Evolutionary conservation across 192 early-diverging fungal genomes (phyloP), one percentile per base, ranked within the genome.

Genomic region (Coemansia sp.): DNA sequence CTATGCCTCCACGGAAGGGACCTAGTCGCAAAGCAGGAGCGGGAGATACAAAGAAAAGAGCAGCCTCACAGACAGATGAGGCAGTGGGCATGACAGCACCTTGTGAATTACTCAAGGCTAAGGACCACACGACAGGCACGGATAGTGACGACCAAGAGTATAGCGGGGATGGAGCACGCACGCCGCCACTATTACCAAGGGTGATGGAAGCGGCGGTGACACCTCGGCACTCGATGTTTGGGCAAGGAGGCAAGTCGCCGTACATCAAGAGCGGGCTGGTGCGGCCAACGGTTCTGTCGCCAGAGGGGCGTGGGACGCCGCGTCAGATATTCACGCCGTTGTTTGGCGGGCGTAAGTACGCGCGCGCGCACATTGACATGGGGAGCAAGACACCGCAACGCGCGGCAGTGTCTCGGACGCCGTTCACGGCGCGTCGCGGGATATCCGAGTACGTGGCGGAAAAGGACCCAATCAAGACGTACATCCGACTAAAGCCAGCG

Each of bases 391-490:
- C 67, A 9, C 8, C 21, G 24, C 56, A 38, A 1, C 62, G 62
- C 6, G 39, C 62, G 4, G 61, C 63, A 3, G 71, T 82, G 40
- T 64, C 80, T 3, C 37, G 36, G 34, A 82, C 80, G 44, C 80
- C 80, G n/a, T 82, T 62, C 41, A 77, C 80, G 15, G 74, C 74
- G 15, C 39, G 41, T 32, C 67, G 74, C 0, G 67, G 38, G 0
- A 76, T 76, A 5, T 58, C 66, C 0, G 63, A 65, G 9, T 76
- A 82, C 44, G 62, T 63, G 48, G 80, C 63, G 0, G 80, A 73
- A 15, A 62, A 57, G 52, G 80, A 82, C 34, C 80, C 80, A 0
- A 82, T 82, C 34, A 63, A 42, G n/a, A 82, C 80, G 19, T 82
- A 68, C 18, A 59, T 82, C 12, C 53, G 80, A 27, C 60, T 82